A percentile compares a stretch with the other conserved stretches of the same genome.
These are phyloP conservation scores for Luffa aegyptiaca DNA, from an alignment of 306 rosid species.

Conservation along the genomic window DNA sequence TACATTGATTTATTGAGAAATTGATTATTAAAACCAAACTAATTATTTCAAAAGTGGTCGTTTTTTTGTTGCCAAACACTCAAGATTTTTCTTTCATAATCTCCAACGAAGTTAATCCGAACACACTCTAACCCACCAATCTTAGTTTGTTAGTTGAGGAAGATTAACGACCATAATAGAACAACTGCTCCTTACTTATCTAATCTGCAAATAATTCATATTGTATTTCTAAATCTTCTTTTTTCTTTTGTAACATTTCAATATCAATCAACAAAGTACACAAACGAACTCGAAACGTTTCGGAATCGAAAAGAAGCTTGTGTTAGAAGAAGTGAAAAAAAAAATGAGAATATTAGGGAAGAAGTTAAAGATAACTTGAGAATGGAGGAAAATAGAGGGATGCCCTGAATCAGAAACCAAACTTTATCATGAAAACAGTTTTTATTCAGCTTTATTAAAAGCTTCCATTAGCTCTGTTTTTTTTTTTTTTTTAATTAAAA, in stretches of 20 bases:
- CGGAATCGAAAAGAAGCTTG: background rate
- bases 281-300: background rate
- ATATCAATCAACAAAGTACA: background rate
- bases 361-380: background rate
- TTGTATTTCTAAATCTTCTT: background rate
- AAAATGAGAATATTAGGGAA: background rate
- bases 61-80: too few relatives aligned
- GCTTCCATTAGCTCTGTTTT: background rate
- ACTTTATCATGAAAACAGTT: background rate
- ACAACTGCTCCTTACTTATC: too few relatives aligned
- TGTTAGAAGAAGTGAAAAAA: background rate
- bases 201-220: too few relatives aligned
- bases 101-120: too few relatives aligned
- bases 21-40: too few relatives aligned
- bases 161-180: background rate
- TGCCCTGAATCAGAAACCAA: background rate
- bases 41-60: too few relatives aligned
- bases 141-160: too few relatives aligned
- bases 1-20: too few relatives aligned
- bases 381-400: background rate
- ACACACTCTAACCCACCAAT: too few relatives aligned
- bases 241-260: background rate
- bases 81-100: too few relatives aligned
- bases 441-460: background rate
- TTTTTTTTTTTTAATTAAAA: too few relatives aligned